These are phyloP conservation scores for Filobasidium uniguttulatum DNA, from an alignment of 1,284 basidiomycete species.

Conservation along the genomic window DNA sequence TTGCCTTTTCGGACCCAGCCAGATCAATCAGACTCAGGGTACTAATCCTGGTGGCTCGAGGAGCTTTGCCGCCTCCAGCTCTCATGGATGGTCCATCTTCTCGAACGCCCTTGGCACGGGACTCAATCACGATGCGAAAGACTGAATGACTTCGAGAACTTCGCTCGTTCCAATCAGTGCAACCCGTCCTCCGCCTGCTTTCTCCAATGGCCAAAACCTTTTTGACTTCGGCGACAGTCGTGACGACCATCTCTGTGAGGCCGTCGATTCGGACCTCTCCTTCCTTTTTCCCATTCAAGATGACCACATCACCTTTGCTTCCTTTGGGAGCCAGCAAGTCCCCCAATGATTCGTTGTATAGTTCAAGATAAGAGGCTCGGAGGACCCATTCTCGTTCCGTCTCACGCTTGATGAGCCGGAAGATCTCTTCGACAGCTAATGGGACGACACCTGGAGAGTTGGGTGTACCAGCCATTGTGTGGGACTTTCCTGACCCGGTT, in stretches of 20 bases:
- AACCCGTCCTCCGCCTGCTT: conserved; percentile 74
- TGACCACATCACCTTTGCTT: conserved; percentile 25
- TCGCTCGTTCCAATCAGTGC: conserved; percentile 93
- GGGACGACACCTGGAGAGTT: conserved; percentile 89
- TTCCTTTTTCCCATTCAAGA: conserved; percentile 35
- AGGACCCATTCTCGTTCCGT: conserved; percentile 80
- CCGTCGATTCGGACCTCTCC: conserved; percentile 36
- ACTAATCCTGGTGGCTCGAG: conserved; percentile 51
- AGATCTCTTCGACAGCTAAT: conserved; percentile 73
- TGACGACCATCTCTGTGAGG: conserved; percentile 52
- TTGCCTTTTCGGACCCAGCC: conserved; percentile 93
- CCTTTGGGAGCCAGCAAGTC: conserved; percentile 36
- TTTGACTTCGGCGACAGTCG: conserved; percentile 67
- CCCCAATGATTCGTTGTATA: conserved; percentile 89
- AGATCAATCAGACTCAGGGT: conserved; percentile 83
- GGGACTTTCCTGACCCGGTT: conserved; percentile 64
- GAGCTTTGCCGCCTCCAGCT: conserved; percentile 27
- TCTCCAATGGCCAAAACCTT: conserved; percentile 76
- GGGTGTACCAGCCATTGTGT: conserved; percentile 68
- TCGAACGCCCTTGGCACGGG: conserved; percentile 16
- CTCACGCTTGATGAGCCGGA: conserved; percentile 51
- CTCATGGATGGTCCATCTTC: conserved; percentile 20
- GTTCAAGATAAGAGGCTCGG: conserved; percentile 86
- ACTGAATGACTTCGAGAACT: conserved; percentile 87
- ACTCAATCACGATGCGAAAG: conserved; percentile 60